Evolutionary conservation across 805 yeast species (phyloP).

Genomic region (Suhomyces sp.): DNA sequence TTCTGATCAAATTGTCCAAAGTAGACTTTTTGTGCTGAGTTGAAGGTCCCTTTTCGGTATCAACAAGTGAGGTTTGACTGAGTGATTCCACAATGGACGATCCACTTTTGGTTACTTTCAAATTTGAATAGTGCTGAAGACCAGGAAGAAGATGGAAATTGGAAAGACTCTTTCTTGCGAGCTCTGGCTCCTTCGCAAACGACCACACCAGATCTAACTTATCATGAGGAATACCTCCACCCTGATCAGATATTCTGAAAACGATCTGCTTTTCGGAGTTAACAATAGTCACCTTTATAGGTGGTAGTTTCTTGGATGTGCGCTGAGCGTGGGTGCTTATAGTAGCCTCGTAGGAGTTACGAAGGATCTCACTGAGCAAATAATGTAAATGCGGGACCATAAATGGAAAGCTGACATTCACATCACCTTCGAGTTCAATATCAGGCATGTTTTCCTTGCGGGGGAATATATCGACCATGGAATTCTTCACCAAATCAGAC

Average conservation of each 20-base stretch:
- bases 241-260: conserved; percentile 82
- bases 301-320: conserved; percentile 50
- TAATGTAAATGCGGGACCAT: conserved; percentile 85
- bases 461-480: conserved; percentile 55
- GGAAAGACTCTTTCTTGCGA: conserved; percentile 56
- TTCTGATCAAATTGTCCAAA: conserved; percentile 59
- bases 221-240: conserved; percentile 76
- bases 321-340: conserved; percentile 42
- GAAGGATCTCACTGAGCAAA: conserved; percentile 79
- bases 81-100: conserved; percentile 34
- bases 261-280: conserved; percentile 64
- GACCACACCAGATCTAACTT: conserved; percentile 76
- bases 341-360: conserved; percentile 85
- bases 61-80: conserved; percentile 44
- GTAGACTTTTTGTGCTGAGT: conserved; percentile 47
- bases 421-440: conserved; percentile 70
- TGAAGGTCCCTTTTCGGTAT: conserved; percentile 20
- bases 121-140: conserved; percentile 43
- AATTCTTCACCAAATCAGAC: conserved; percentile 47
- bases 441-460: conserved; percentile 63
- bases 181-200: conserved; percentile 68
- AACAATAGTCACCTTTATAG: conserved; percentile 74
- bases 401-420: conserved; percentile 70
- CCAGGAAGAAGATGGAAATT: conserved; percentile 75
- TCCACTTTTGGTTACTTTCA: conserved; percentile 41